phyloP scores from a whole-genome alignment of 441 rosid species.

The Flueggea neowawraea region DNA sequence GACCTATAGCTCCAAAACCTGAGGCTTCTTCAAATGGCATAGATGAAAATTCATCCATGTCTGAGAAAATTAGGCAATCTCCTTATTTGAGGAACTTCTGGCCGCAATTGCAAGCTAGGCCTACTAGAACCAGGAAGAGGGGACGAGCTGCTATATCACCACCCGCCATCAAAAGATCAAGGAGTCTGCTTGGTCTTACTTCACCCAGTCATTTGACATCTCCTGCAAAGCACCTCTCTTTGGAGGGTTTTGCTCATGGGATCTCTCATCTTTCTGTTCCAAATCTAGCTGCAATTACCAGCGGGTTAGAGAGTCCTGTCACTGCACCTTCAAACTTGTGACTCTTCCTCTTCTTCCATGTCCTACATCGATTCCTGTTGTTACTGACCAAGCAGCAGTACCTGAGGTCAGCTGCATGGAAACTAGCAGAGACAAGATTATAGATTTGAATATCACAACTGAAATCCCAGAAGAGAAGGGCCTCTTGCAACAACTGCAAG shows the following conservation, averaged over 20 bases:
- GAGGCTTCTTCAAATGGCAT: slow-evolving; percentile 26
- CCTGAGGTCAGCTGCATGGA: slow-evolving; percentile 38
- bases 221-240: slow-evolving; percentile 30
- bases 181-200: slow-evolving; percentile 30
- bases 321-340: slow-evolving; percentile 38
- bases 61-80: slow-evolving; percentile 66
- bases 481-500: slow-evolving; percentile 64
- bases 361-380: slow-evolving; percentile 21
- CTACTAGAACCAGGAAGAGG: slow-evolving; percentile 86
- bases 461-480: slow-evolving; percentile 62
- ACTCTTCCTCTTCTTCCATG: slow-evolving; percentile 75
- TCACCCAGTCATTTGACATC: slow-evolving; percentile 28
- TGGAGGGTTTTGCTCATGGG: slow-evolving; percentile 44
- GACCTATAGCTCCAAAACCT: slow-evolving; percentile 94
- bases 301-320: slow-evolving; percentile 20
- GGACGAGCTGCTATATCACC: slow-evolving; percentile 59
- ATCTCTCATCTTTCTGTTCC: slow-evolving; percentile 28
- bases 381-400: slow-evolving; percentile 9
- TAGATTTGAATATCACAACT: slow-evolving; percentile 59
- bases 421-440: slow-evolving; percentile 18
- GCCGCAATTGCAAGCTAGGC: slow-evolving; percentile 84
- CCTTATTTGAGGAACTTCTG: slow-evolving; percentile 73
- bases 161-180: slow-evolving; percentile 46
- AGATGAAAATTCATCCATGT: slow-evolving; percentile 42
- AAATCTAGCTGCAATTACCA: slow-evolving; percentile 18